Percentiles rank a stretch among this genome's conserved stretches.
These are phyloP conservation scores for Coprinellus aureogranulatus DNA, from an alignment of 768 basidiomycete genomes.

Conservation along the genomic window DNA sequence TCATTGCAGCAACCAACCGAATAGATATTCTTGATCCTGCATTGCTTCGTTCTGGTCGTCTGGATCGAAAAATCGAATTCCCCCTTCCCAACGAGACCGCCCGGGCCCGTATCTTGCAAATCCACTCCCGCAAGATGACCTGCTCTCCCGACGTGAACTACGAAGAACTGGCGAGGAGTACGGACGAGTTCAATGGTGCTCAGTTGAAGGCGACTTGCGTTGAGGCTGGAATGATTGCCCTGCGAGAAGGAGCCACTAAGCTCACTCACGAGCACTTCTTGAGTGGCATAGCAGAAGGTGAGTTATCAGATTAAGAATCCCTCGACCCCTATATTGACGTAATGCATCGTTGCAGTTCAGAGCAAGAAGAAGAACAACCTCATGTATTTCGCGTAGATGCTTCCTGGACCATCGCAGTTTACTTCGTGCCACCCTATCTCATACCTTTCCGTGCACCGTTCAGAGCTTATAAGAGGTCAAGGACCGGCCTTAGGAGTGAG, in stretches of 20 bases:
- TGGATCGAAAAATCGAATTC: slow-evolving; percentile 99
- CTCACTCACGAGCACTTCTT: slow-evolving; percentile 95
- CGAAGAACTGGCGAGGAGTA: slow-evolving; percentile 93
- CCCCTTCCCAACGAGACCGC: slow-evolving; percentile 94
- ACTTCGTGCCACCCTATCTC: slow-evolving; percentile 1
- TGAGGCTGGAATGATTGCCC: slow-evolving; percentile 98
- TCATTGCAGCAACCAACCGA: slow-evolving; percentile 97
- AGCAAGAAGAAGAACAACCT: slow-evolving; percentile 99
- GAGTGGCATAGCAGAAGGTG: slow-evolving; percentile 85
- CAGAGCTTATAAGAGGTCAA: too few relatives aligned
- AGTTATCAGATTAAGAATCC: slow-evolving; percentile 19
- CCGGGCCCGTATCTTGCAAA: slow-evolving; percentile 93
- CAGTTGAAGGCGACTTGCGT: slow-evolving; percentile 98
- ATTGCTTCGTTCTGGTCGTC: slow-evolving; percentile 93
- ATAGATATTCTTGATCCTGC: slow-evolving; percentile 99
- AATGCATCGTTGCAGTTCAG: slow-evolving; percentile 62
- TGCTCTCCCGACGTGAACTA: slow-evolving; percentile 88
- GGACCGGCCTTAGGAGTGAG: too few relatives aligned
- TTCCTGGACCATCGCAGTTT: neutral
- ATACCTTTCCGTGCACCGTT: neutral
- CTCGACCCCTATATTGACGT: slow-evolving; percentile 18
- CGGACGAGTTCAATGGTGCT: slow-evolving; percentile 98
- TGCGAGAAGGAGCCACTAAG: slow-evolving; percentile 87
- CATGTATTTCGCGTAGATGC: slow-evolving; percentile 82
- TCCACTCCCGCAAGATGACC: slow-evolving; percentile 96